Evolutionary conservation across 2,329 filamentous ascomycete species (phyloP).

Genomic region (Ceratocystis colombiana): DNA sequence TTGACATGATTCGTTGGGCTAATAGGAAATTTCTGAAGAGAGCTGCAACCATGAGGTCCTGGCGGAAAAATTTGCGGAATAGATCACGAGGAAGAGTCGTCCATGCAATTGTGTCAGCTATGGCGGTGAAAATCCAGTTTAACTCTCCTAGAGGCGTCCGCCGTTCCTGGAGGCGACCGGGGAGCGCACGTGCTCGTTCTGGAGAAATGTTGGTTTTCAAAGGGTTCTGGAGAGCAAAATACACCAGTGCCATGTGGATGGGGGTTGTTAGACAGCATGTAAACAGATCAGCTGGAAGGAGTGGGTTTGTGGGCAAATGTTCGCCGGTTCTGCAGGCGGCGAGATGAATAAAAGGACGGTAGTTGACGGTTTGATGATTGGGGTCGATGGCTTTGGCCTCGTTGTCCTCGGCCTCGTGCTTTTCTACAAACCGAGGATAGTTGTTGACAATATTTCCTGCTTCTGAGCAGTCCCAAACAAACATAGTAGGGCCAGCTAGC

Average conservation of each 20-base stretch:
- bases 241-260: conserved; percentile 93
- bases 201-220: conserved; percentile 57
- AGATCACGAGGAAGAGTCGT: conserved; percentile 80
- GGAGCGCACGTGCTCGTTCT: conserved; percentile 77
- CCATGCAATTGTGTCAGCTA: conserved; percentile 98
- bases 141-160: conserved; percentile 89
- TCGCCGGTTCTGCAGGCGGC: conserved; percentile 86
- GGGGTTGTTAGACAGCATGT: conserved; percentile 92
- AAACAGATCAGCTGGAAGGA: conserved; percentile 87
- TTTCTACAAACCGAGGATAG: conserved; percentile 88
- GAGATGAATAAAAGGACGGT: conserved; percentile 67
- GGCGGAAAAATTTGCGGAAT: conserved; percentile 93
- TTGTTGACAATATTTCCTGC: conserved; percentile 92
- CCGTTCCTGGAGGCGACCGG: conserved; percentile 82
- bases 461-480: conserved; percentile 96
- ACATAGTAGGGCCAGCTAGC: conserved; percentile 90
- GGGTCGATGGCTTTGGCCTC: conserved; percentile 68
- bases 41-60: conserved; percentile 98
- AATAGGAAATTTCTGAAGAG: conserved; percentile 93
- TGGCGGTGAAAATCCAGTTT: conserved; percentile 99
- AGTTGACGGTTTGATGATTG: conserved; percentile 68
- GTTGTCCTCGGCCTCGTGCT: conserved; percentile 81
- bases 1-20: conserved; percentile 88
- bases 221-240: conserved; percentile 91
- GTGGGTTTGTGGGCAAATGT: conserved; percentile 86